phyloP scores from a whole-genome alignment of 75 land plant genomes.

The Larix kaempferi region DNA sequence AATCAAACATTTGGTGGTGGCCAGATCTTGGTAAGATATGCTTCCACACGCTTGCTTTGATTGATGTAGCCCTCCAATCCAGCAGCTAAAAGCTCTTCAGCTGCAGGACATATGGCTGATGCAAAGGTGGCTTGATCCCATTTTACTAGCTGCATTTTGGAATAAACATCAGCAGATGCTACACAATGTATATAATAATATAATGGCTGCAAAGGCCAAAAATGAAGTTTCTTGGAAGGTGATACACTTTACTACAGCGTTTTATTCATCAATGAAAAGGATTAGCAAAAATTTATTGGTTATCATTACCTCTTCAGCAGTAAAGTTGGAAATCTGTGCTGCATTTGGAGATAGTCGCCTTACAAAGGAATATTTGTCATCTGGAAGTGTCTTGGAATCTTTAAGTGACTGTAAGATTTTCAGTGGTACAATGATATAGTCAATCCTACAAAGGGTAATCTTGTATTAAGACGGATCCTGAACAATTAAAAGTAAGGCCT shows the following conservation, averaged over 20 bases:
- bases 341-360: slow-evolving; percentile 60
- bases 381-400: slow-evolving; percentile 66
- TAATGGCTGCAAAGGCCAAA: not conserved
- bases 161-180: not conserved
- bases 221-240: not conserved
- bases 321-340: slow-evolving; percentile 54
- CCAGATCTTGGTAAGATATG: slow-evolving; percentile 85
- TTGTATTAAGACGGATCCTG: no score
- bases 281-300: not conserved
- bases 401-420: slow-evolving; percentile 87
- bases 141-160: slow-evolving; percentile 44
- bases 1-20: slow-evolving; percentile 93
- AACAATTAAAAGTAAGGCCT: no score
- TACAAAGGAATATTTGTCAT: slow-evolving; percentile 76
- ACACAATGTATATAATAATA: not conserved
- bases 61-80: slow-evolving; percentile 80
- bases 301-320: slow-evolving; percentile 59
- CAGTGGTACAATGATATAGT: slow-evolving; percentile 82
- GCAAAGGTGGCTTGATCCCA: slow-evolving; percentile 87
- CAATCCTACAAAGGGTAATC: slow-evolving; percentile 44
- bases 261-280: not conserved
- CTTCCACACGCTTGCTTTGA: slow-evolving; percentile 78
- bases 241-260: not conserved
- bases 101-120: slow-evolving; percentile 70
- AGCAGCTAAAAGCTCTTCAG: slow-evolving; percentile 69